Evolutionary conservation across 768 basidiomycete genomes (phyloP), one percentile per base, ranked within the genome.

Genomic region (Tephrocybe rancida): DNA sequence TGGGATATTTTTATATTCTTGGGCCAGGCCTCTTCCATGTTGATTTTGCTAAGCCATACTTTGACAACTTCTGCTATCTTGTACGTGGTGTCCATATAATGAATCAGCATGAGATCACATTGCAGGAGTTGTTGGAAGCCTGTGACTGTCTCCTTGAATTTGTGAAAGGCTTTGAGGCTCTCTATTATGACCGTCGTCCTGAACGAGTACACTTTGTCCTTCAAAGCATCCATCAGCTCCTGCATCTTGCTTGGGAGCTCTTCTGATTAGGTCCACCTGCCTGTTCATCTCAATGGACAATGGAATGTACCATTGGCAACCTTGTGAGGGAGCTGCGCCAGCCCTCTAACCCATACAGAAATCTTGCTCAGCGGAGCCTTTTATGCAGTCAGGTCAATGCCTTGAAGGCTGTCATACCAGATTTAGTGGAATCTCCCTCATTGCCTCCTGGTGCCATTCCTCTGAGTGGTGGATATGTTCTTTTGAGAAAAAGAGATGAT

Each of bases 151-250:
- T 38, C n/a, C n/a, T 18, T 38, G 7, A 18, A 18, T 38, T 38
- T 38, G 37, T 18, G 5, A 10, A 7, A 6, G 5, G 16, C 5
- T 34, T 22, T 19, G 22, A 46, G 21, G 22, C 18, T 5, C 18
- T 46, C 3, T 76, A 77, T 58, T 70, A 66, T 48, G 66, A 70
- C 29, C 24, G 62, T 44, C 18, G 61, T 48, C 2, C 54, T 42
- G 61, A 66, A 29, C 56, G 61, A 2, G 42, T 78, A 18, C 76
- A 76, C 52, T 73, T 76, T 50, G 19, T 59, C 11, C 64, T 61
- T 1, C 74, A 56, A 21, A 61, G 67, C 44, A 52, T 75, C 16
- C 73, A 76, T 50, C 53, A 60, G 0, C 45, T 69, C 1, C 18
- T 57, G 0, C 74, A 74, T 50, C 38, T 68, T 26, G 51, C 58